A percentile compares a stretch with the other conserved stretches of the same genome.
These are phyloP conservation scores for Westerdykella aurantiaca DNA, from an alignment of 2,329 filamentous ascomycete species.

Conservation along the genomic window DNA sequence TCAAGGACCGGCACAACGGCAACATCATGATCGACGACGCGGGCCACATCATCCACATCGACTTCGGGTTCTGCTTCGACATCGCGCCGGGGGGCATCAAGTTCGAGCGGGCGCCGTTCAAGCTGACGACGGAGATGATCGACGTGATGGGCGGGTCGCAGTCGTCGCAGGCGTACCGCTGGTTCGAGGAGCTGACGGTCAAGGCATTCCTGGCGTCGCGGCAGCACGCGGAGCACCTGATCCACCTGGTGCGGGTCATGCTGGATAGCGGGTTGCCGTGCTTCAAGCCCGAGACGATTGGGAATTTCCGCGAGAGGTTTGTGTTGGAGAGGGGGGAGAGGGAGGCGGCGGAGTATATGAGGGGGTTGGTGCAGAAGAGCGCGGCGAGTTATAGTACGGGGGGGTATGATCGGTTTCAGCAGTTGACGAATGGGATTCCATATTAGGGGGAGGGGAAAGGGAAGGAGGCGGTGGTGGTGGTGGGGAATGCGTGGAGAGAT, in stretches of 20 bases:
- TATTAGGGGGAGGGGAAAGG: constrained; percentile 53
- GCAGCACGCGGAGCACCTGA: constrained; percentile 81
- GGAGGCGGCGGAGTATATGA: constrained; percentile 93
- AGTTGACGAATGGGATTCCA: constrained; percentile 94
- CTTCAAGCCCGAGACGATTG: constrained; percentile 93
- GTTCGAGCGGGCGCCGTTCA: constrained; percentile 97
- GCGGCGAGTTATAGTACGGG: constrained; percentile 86
- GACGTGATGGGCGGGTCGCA: constrained; percentile 91
- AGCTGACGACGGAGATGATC: constrained; percentile 94
- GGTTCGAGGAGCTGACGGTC: constrained; percentile 94
- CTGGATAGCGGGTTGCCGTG: constrained; percentile 92
- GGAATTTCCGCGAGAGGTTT: constrained; percentile 88
- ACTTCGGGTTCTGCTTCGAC: constrained; percentile 99
- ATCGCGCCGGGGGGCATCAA: constrained; percentile 95
- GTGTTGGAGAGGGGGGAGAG: constrained; percentile 86
- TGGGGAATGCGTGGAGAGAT: background rate
- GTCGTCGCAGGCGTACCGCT: constrained; percentile 81
- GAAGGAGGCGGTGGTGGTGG: background rate
- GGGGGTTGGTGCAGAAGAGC: constrained; percentile 81
- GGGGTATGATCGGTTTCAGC: constrained; percentile 96
- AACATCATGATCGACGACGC: constrained; percentile 99
- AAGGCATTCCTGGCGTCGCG: constrained; percentile 89
- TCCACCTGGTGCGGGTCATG: constrained; percentile 89
- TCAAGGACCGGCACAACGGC: constrained; percentile 98
- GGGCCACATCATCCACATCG: constrained; percentile 95